Percentiles rank a stretch among this genome's conserved stretches.
Conservation (phyloP, 208 protist species). For the Trypanosoma platydactyli region DNA sequence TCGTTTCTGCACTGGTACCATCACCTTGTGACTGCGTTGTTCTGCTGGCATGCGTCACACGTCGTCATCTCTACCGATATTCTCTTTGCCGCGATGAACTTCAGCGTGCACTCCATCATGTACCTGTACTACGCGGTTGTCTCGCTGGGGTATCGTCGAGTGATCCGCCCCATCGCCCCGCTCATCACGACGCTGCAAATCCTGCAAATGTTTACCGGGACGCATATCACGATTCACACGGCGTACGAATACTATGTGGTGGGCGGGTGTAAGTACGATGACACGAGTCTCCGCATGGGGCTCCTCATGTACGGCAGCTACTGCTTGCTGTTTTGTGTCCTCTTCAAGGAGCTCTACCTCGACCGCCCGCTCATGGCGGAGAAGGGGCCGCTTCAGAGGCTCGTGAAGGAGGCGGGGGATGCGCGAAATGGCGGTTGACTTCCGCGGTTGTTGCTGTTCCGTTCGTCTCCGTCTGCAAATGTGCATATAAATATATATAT, state of each 20-base stretch:
- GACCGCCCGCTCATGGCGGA: background rate
- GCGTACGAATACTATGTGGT: constrained; percentile 47
- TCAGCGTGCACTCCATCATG: constrained; percentile 92
- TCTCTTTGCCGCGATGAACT: constrained; percentile 92
- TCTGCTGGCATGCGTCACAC: constrained; percentile 88
- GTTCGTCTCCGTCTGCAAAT: background rate
- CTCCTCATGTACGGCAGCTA: constrained; percentile 90
- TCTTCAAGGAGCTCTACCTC: constrained; percentile 59
- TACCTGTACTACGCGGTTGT: constrained; percentile 92
- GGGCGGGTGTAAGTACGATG: constrained; percentile 34
- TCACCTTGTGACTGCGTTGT: constrained; percentile 91
- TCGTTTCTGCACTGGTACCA: constrained; percentile 93
- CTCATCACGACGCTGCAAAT: constrained; percentile 88
- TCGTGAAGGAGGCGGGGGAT: no score
- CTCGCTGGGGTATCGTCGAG: constrained; percentile 41
- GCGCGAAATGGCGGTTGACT: no score
- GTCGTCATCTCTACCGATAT: constrained; percentile 49
- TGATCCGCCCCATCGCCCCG: constrained; percentile 68
- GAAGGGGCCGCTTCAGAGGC: background rate
- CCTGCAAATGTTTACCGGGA: constrained; percentile 91
- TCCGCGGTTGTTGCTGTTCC: background rate
- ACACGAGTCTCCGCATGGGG: constrained; percentile 35
- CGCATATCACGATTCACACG: constrained; percentile 59
- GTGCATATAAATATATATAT: constrained; percentile 6
- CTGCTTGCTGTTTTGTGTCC: constrained; percentile 81